Base-by-base conservation (phyloP, 116 monocot genomes). In the Phalaenopsis hybrid region DNA sequence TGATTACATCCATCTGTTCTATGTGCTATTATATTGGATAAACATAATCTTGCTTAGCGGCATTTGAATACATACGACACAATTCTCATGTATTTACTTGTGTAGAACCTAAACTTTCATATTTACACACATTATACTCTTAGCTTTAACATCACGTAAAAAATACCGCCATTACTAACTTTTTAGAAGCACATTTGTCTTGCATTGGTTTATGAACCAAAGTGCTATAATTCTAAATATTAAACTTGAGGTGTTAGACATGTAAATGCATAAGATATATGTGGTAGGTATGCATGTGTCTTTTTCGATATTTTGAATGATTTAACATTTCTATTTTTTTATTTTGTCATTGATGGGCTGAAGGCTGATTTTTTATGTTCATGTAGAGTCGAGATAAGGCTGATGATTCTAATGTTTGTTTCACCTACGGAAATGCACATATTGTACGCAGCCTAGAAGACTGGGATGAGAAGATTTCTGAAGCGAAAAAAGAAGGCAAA, bases 401-500 rank as follows among this genome's bases (percentile, higher is more conserved):
- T 78, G 88, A 90, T 57, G n/a, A 88, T 31, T 85, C 86, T 0
- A 89, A 86, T 78, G 63, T 85, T 73, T 81, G 88, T 82, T 88
- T 92, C 57, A 65, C 74, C 50, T 82, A 85, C 81, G 91, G 86
- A 82, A 95, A 92, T 83, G 92, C 92, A 31, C 88, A 88, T 80
- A 80, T 86, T 34, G 81, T 95, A 77, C 85, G 83, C 20, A 89
- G 76, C 88, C 86, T 88, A 74, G 88, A 91, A 79, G 83, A 51
- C 80, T 95, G 95, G 95, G 90, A 95, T 61, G 74, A 88, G 23
- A 89, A 81, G 78, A 87, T 91, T 55, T 85, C 85, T 23, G 88
- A 91, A 87, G 95, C 95, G 69, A 88, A 88, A 74, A 87, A 80
- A 81, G 88, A 87, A 83, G 88, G 83, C 17, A 95, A 92, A 79